Evolutionary conservation across 2,329 filamentous ascomycete species (phyloP).

Genomic region (Clarireedia paspali): DNA sequence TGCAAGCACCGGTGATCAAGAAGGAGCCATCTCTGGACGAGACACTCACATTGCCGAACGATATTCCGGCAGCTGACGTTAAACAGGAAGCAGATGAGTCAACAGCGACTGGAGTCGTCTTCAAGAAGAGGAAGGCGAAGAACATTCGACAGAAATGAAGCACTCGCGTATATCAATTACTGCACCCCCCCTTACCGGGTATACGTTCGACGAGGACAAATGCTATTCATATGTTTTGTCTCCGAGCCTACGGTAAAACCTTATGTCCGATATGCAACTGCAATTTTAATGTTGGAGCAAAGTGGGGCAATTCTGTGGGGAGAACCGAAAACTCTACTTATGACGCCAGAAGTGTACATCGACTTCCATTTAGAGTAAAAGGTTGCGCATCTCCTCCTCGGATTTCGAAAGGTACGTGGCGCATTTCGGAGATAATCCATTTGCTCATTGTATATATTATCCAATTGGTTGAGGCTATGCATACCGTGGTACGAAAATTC

Average conservation of each 20-base stretch:
- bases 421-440: no score
- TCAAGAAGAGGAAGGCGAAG: constrained; percentile 74
- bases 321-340: background rate
- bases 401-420: no score
- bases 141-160: constrained; percentile 50
- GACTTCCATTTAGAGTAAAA: no score
- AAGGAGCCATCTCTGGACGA: constrained; percentile 22
- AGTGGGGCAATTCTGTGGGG: background rate
- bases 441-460: no score
- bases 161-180: background rate
- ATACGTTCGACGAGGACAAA: no score
- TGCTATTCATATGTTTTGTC: no score
- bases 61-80: background rate
- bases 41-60: constrained; percentile 25
- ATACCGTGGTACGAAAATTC: no score
- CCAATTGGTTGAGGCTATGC: no score
- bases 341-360: background rate
- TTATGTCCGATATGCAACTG: no score
- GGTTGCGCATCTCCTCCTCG: no score
- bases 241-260: no score
- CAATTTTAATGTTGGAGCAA: background rate
- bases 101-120: constrained; percentile 48
- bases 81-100: constrained; percentile 25
- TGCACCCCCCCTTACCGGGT: background rate
- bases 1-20: constrained; percentile 16